Conservation (phyloP, 2,329 filamentous ascomycete species). For the Sarocladiaceae sp. region DNA sequence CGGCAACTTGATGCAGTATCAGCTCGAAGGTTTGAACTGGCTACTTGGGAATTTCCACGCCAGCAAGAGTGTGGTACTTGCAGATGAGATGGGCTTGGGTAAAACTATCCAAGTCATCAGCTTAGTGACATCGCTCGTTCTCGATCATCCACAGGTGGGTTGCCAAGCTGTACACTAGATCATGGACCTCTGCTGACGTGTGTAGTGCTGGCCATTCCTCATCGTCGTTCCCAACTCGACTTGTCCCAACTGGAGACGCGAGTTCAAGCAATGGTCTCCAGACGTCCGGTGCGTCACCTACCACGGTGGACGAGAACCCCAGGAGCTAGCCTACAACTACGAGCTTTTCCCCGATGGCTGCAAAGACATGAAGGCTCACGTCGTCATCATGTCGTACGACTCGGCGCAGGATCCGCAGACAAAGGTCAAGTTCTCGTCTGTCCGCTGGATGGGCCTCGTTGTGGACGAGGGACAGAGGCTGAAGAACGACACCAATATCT, state of each 20-base stretch:
- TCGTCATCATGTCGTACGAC: conserved; percentile 94
- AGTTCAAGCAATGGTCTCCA: conserved; percentile 91
- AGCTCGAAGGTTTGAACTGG: conserved; percentile 92
- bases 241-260: conserved; percentile 93
- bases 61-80: conserved; percentile 79
- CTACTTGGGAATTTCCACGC: conserved; percentile 83
- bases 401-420: conserved; percentile 70
- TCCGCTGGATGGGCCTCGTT: conserved; percentile 81
- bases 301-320: conserved; percentile 69
- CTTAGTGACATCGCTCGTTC: conserved; percentile 67
- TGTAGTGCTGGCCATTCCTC: conserved; percentile 77
- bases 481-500: conserved; percentile 82
- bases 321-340: conserved; percentile 71
- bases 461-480: conserved; percentile 94
- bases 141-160: conserved; percentile 50
- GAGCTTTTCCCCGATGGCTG: conserved; percentile 71
- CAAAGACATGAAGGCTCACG: conserved; percentile 72
- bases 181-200: conserved; percentile 13
- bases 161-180: not conserved
- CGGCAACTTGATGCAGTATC: conserved; percentile 87
- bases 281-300: conserved; percentile 84
- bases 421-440: conserved; percentile 56
- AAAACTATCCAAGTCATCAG: conserved; percentile 94
- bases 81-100: conserved; percentile 96
- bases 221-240: conserved; percentile 93